Evolutionary conservation across 257 asterid genomes (phyloP).

Genomic region (Nicotiana otophora): DNA sequence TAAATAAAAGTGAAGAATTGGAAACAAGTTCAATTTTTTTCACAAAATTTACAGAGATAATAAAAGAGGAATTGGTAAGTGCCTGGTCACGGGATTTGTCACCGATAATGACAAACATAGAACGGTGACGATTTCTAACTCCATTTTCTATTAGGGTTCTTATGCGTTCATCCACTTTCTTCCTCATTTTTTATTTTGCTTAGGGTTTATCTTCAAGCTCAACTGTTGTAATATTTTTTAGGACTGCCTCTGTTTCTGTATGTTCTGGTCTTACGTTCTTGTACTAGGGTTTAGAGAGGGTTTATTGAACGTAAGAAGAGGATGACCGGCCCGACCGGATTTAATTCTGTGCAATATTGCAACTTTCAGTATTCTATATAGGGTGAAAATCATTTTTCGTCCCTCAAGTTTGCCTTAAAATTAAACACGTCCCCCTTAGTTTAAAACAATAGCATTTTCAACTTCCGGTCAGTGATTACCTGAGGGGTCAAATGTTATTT

Average conservation of each 20-base stretch:
- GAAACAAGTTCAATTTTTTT: neutral
- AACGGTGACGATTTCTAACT: constrained; percentile 77
- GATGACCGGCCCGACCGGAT: neutral
- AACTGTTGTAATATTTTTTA: too few species aligned
- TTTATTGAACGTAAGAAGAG: neutral
- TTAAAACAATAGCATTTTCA: too few species aligned
- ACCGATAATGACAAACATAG: constrained; percentile 82
- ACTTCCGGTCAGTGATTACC: too few species aligned
- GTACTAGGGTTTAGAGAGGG: constrained; percentile 5
- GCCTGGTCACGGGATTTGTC: constrained; percentile 87
- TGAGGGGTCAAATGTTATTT: too few species aligned
- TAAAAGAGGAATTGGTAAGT: neutral
- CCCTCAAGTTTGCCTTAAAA: too few species aligned
- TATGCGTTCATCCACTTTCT: constrained; percentile 80
- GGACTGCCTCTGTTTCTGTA: neutral
- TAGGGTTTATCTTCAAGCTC: neutral
- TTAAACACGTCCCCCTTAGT: too few species aligned
- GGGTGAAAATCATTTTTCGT: too few species aligned
- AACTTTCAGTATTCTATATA: too few species aligned
- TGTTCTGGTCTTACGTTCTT: neutral
- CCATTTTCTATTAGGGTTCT: constrained; percentile 89
- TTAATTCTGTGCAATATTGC: neutral
- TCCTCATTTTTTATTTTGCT: constrained; percentile 45
- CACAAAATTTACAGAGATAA: neutral
- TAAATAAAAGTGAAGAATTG: neutral